phyloP scores from a whole-genome alignment of 2,329 filamentous ascomycete genomes.

The Boeremia exigua region DNA sequence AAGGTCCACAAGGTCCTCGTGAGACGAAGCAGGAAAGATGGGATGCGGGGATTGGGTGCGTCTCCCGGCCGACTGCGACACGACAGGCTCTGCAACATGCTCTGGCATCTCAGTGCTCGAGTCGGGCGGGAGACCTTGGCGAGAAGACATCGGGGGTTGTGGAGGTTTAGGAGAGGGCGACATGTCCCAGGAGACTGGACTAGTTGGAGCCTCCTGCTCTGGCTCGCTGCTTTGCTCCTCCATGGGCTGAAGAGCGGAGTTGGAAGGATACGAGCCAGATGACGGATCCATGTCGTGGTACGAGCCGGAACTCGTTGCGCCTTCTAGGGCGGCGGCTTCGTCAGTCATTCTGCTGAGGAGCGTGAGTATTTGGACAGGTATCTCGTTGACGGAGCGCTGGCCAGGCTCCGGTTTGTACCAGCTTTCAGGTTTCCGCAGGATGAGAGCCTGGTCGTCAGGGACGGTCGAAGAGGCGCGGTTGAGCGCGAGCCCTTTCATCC shows the following conservation, averaged over 20 bases:
- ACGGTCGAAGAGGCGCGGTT: conserved; percentile 35
- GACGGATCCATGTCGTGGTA: conserved; percentile 26
- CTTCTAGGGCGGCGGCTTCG: conserved; percentile 23
- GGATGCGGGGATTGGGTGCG: neutral
- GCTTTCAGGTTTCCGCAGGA: conserved; percentile 56
- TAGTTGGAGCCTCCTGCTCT: conserved; percentile 18
- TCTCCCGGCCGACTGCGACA: neutral
- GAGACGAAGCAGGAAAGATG: conserved; percentile 14
- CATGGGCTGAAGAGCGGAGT: conserved; percentile 3
- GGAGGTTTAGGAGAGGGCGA: conserved; percentile 28
- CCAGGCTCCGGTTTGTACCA: conserved; percentile 43
- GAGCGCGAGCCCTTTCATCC: conserved; percentile 34
- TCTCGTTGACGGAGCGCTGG: conserved; percentile 42
- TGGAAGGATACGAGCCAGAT: conserved; percentile 12
- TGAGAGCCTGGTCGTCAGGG: conserved; percentile 55
- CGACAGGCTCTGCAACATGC: neutral
- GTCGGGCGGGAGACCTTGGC: conserved; percentile 36
- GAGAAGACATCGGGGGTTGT: conserved; percentile 10
- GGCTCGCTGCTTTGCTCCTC: conserved; percentile 2
- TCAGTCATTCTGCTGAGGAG: conserved; percentile 24
- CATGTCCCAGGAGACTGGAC: conserved; percentile 28
- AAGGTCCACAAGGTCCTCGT: conserved; percentile 11
- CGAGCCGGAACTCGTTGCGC: conserved; percentile 11
- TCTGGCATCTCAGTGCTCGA: conserved; percentile 29
- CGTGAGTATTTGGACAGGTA: conserved; percentile 46